Evolutionary conservation across 163 green algal genomes (phyloP), one percentile per base, ranked within the genome.

Genomic region (Scenedesmus sp.): DNA sequence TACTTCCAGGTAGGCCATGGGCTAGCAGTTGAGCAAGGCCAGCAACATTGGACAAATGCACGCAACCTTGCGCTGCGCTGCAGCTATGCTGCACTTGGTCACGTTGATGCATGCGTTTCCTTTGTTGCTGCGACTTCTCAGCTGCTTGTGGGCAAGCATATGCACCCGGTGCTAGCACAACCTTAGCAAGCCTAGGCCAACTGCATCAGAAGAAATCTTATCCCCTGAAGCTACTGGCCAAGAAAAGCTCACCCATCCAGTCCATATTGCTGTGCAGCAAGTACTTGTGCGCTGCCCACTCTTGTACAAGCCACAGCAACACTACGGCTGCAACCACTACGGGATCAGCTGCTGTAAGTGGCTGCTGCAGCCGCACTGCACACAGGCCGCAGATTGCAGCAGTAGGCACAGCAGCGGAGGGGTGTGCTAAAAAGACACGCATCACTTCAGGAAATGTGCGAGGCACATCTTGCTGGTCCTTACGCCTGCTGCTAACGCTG

Each of bases 271-370:
- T 81, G 44, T 93, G 90, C 24, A 93, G 84, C 85, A 93, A 22
- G 33, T 61, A 81, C 42, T 83, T 88, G 79, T 93, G 90, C 22
- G 89, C 86, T 22, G 81, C 59, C 90, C 90, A 93, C 56, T 93
- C 90, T 42, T 93, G 90, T 24, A 87, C 33, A n/a, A 93, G 70
- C 90, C 90, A 93, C 20, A 90, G 49, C 26, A 22, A 7, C 35
- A 86, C 56, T 12, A 87, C 76, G 40, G 46, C 78, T 42, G 59
- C 51, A 15, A 56, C 78, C 1, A 91, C 56, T 43, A 72, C 3
- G n/a, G 35, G 35, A n/a, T 81, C 72, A 33, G 82, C 49, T 49
- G 26, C 53, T 16, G 43, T 61, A 12, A 87, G 30, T 15, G 65
- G 82, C 53, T 59, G 43, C 26, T 78, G 37, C 42, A 78, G 16